Percentiles rank a stretch among this genome's conserved stretches.
These are phyloP conservation scores for Kodamaea hsintzibuensis DNA, from an alignment of 805 yeast species.

Conservation along the genomic window DNA sequence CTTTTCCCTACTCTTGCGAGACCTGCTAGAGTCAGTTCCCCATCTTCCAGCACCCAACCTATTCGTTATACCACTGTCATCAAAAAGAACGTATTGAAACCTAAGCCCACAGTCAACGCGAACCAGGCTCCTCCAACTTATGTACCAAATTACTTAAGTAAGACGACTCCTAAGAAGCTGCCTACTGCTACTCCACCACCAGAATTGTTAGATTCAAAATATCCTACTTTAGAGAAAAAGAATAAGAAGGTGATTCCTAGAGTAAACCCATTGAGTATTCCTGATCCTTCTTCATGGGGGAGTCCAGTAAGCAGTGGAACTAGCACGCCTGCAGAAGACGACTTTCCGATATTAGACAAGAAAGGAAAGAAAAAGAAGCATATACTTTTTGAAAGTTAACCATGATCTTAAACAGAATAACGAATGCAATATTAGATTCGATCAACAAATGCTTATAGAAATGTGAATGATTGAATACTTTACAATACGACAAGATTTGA, in stretches of 20 bases:
- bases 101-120: constrained; percentile 16
- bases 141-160: constrained; percentile 35
- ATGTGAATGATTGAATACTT: too few species aligned
- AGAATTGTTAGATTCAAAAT: constrained; percentile 28
- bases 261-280: constrained; percentile 48
- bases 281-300: constrained; percentile 31
- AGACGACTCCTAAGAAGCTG: constrained; percentile 8
- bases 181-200: constrained; percentile 11
- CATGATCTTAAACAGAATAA: neutral
- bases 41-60: constrained; percentile 23
- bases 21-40: constrained; percentile 21
- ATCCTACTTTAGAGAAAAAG: constrained; percentile 53
- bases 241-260: constrained; percentile 49
- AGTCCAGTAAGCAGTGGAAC: neutral
- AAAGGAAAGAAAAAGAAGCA: constrained; percentile 16
- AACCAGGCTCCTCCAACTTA: constrained; percentile 23
- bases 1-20: constrained; percentile 37
- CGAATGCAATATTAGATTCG: neutral
- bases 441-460: too few species aligned
- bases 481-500: too few species aligned
- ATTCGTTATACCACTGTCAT: constrained; percentile 38
- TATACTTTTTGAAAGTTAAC: constrained; percentile 5
- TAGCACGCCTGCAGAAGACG: constrained; percentile 4
- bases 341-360: constrained; percentile 11
- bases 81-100: constrained; percentile 16